phyloP scores from a whole-genome alignment of 768 basidiomycete species.

The Termitomyces sp. region DNA sequence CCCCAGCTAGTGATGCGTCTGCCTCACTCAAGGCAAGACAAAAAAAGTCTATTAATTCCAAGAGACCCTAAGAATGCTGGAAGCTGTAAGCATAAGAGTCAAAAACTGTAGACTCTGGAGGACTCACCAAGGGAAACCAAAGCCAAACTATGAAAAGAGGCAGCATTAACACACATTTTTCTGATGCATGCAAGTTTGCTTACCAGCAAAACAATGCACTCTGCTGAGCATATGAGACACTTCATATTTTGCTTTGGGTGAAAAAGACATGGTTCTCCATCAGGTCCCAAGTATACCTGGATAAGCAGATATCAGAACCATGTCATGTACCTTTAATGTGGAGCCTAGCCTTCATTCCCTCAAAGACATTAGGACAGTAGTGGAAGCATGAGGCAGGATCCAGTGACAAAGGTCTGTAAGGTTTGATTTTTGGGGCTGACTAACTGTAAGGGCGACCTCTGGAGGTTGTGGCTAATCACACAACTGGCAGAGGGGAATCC shows the following conservation, averaged over 20 bases:
- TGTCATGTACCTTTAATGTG: background rate
- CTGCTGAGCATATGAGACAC: conserved; percentile 64
- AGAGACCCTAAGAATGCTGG: no score
- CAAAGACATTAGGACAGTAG: conserved; percentile 82
- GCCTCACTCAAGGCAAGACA: no score
- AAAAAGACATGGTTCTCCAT: conserved; percentile 75
- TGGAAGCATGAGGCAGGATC: conserved; percentile 83
- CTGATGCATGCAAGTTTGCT: conserved; percentile 15
- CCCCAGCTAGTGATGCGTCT: no score
- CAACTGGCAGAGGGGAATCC: no score
- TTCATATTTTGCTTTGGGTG: conserved; percentile 83
- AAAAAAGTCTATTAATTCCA: no score
- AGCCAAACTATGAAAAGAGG: no score
- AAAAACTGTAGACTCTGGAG: no score
- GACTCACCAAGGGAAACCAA: no score
- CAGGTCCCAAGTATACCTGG: conserved; percentile 65
- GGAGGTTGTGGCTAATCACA: no score
- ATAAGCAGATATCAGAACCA: background rate
- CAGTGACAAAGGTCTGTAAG: conserved; percentile 62
- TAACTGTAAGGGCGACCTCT: no score
- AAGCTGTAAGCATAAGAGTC: no score
- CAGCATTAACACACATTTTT: background rate
- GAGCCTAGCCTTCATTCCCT: conserved; percentile 67
- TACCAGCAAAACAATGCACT: conserved; percentile 70
- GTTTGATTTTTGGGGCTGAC: conserved; percentile 66